Base-by-base conservation (phyloP, 2,329 filamentous ascomycete species). In the Annulohypoxylon truncatum region DNA sequence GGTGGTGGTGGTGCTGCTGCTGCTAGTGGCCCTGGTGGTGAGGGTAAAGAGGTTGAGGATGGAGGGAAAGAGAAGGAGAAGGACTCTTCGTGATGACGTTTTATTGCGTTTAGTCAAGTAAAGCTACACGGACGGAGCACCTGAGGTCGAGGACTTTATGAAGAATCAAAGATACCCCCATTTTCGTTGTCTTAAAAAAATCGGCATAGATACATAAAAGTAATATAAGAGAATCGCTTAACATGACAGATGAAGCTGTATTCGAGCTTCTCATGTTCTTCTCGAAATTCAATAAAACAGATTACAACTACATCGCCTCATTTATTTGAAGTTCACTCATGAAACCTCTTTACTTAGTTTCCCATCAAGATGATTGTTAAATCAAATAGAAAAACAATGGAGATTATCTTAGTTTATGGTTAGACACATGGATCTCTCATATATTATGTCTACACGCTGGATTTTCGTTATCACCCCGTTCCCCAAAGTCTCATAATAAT, bases 101-200 rank as follows among this genome's bases (percentile, higher is more conserved):
- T 48, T 38, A n/a, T 4, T 28, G 20, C 3, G 4, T 31, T 10
- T 20, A 42, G 2, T 42, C 3, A 5, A 8, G 24, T 10, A 24
- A 18, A 51, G 4, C 29, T 22, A 13, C 29, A 28, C 9, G n/a
- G 8, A 9, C 29, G 2, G 9, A 31, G n/a, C n/a, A n/a, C n/a
- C 9, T 22, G 15, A 13, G 24, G 15, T 18, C 46, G 9, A 44
- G 10, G 22, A 40, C 7, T 22, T 31, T 54, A 38, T 8, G n/a
- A 20, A 40, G 33, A 44, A 51, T 59, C 22, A 12, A 59, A 46
- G 55, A 64, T 64, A 64, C 61, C 61, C 61, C 61, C 50, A n/a
- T 31, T 59, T 55, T 46, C 10, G 12, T 20, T 26, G 26, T 46
- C 10, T 5, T 7, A 24, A 4, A 3, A 3, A 28, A 31, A 42